phyloP scores from a whole-genome alignment of 176 grass and related monocot species.

The Oryza nivara region DNA sequence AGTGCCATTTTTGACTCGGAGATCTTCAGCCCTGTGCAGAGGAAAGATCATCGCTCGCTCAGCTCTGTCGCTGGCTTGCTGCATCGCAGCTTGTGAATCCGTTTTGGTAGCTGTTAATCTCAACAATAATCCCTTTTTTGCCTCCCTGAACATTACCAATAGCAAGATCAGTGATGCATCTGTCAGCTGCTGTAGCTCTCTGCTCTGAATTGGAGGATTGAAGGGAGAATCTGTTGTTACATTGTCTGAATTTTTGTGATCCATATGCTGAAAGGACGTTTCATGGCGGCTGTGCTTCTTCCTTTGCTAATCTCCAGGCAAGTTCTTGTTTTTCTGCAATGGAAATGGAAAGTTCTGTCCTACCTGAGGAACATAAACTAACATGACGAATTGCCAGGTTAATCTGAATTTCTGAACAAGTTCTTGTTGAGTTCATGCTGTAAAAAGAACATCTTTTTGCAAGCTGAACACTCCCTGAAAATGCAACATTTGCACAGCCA shows the following conservation, averaged over 20 bases:
- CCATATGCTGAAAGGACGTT: not conserved
- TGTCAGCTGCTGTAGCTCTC: not conserved
- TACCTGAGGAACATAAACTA: not conserved
- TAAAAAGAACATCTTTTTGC: not conserved
- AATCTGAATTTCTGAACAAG: not conserved
- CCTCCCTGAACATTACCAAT: not conserved
- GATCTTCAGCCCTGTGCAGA: not conserved
- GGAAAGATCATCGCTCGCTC: not conserved
- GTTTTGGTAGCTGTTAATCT: not conserved
- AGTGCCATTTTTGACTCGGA: conserved; percentile 5
- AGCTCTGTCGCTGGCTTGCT: not conserved
- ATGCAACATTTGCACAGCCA: not conserved
- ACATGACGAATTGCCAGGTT: not conserved
- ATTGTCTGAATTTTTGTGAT: not conserved
- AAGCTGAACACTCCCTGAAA: not conserved
- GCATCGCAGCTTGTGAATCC: not conserved
- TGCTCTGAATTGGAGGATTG: not conserved
- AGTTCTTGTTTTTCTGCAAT: not conserved
- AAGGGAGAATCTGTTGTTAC: not conserved
- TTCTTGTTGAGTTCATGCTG: not conserved
- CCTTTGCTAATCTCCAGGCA: not conserved
- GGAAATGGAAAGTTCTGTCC: no score
- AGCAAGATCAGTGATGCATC: not conserved
- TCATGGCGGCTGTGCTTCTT: not conserved
- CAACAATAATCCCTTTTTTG: not conserved